Percentiles rank a stretch among this genome's conserved stretches.
phyloP scores from a whole-genome alignment of 148 eudicot species.

The Linanthus parryae region DNA sequence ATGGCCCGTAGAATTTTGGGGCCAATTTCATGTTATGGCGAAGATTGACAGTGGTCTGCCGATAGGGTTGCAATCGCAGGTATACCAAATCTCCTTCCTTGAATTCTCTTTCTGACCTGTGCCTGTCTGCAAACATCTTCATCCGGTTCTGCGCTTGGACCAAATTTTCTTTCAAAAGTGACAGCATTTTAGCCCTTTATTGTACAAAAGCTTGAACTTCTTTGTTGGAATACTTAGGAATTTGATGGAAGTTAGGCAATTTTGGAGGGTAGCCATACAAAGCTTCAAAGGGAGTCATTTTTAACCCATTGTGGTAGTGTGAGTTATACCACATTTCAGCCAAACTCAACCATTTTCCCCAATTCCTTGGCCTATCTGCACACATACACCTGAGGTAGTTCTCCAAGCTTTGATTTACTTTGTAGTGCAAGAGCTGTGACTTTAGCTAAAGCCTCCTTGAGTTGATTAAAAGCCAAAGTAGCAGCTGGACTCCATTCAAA shows the following conservation, averaged over 20 bases:
- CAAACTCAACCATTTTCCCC: background rate
- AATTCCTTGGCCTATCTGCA: too few species aligned
- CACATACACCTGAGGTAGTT: background rate
- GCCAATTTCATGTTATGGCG: background rate
- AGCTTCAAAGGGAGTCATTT: background rate
- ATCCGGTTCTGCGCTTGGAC: too few species aligned
- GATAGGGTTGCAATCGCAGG: background rate
- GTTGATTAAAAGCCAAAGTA: background rate
- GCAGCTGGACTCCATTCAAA: background rate
- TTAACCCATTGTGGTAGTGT: background rate
- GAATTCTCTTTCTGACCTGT: background rate
- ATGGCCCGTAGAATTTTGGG: background rate
- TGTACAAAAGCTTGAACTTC: too few species aligned
- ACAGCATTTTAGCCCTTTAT: background rate
- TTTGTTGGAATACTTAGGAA: background rate
- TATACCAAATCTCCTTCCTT: background rate
- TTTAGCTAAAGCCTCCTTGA: background rate
- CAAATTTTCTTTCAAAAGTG: too few species aligned
- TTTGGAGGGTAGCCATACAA: background rate
- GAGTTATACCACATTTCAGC: background rate
- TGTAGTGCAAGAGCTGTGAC: background rate
- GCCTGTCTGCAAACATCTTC: too few species aligned
- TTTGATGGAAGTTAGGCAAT: too few species aligned
- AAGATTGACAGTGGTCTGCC: background rate
- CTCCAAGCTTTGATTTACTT: too few species aligned